Base-by-base conservation (phyloP, 805 yeast species). In the Tetrapisispora fleetii region DNA sequence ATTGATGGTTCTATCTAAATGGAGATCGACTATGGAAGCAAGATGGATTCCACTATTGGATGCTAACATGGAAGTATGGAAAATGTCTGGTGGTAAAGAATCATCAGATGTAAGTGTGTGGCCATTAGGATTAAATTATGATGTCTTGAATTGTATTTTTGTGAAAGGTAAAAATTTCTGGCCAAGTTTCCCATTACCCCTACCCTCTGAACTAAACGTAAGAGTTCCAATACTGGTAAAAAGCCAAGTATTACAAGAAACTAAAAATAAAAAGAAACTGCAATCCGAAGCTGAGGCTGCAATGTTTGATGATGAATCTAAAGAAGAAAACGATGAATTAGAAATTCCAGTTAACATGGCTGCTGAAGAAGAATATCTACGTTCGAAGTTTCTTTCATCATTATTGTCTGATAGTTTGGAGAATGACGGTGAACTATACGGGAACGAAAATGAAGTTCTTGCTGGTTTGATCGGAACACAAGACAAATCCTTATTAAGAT, bases 41-140 rank as follows among this genome's bases (percentile, higher is more conserved):
- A 74, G 81, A 52, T 91, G 98, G 97, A 72, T 87, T 13, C 98
- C 98, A 1, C 56, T 91, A 13, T 69, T 91, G 48, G 86, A 86
- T 61, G 52, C 67, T 1, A 64, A 60, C 8, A 61, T 60, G 59
- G 77, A 74, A 51, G 73, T 65, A 63, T 75, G 69, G 65, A 76
- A 70, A 65, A 76, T 65, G 52, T 74, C 79, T 38, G 74, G 73
- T 37, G 82, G 82, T 56, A 61, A 60, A 43, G 56, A 58, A 8
- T 11, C 43, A 11, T 32, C 39, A 2, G 76, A 77, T 51, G 79
- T 87, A 65, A 74, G 75, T 47, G 81, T 83, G 55, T 89, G 97
- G 97, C 97, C 97, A 21, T 70, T 91, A 46, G 95, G 96, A 2
- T 67, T 86, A 36, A 76, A 79, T 50, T 75, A 74, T 45, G 89